phyloP scores from a whole-genome alignment of 192 early-diverging fungal species.

The Entomortierella lignicola region DNA sequence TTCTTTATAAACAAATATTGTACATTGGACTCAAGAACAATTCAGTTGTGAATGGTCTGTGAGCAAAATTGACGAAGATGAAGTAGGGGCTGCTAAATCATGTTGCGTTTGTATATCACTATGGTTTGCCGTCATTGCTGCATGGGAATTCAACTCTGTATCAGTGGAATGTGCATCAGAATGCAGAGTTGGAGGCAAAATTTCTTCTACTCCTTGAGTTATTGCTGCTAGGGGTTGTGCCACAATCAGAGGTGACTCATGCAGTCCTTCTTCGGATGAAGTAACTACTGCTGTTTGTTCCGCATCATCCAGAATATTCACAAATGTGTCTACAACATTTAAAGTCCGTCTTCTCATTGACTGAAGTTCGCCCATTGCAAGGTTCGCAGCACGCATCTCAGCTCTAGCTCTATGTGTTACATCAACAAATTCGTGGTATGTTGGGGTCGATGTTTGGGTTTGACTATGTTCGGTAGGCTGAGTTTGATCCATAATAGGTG shows the following conservation, averaged over 20 bases:
- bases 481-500: background rate
- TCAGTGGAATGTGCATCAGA: no score
- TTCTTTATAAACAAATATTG: no score
- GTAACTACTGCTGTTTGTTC: background rate
- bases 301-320: background rate
- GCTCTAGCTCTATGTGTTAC: conserved; percentile 1
- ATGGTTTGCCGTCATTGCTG: no score
- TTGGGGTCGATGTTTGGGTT: background rate
- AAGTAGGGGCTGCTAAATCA: no score
- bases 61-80: no score
- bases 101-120: no score
- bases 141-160: no score
- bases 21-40: no score
- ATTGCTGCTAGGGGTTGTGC: background rate
- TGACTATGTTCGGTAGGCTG: no score
- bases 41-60: no score
- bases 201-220: background rate
- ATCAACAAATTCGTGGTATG: conserved; percentile 4
- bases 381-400: background rate
- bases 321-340: background rate
- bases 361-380: background rate
- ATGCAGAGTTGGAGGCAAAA: no score
- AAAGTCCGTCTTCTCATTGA: background rate
- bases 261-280: background rate
- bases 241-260: background rate